Conservation (phyloP, 192 early-diverging fungal species). For the Coemansia sp. region DNA sequence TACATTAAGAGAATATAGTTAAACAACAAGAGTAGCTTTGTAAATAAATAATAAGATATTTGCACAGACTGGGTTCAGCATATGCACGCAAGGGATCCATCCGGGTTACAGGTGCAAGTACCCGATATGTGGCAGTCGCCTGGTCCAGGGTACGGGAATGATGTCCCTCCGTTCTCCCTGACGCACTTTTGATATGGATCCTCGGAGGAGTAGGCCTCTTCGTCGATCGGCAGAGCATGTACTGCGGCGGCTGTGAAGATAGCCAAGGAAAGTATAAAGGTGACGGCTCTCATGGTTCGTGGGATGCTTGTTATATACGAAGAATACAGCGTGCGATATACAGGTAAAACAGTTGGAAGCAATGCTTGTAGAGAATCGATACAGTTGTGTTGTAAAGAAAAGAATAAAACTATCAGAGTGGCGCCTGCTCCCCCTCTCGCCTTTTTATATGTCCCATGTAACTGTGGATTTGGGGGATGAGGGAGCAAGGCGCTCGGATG, state of each 20-base stretch:
- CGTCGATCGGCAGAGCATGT: conserved; percentile 10
- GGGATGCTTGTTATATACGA: background rate
- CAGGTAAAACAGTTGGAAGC: background rate
- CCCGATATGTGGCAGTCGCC: conserved; percentile 46
- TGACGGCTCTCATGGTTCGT: conserved; percentile 18
- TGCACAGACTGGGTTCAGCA: conserved; percentile 34
- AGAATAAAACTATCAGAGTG: background rate
- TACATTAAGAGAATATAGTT: background rate
- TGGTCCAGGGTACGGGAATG: conserved; percentile 39
- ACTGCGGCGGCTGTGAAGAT: conserved; percentile 11
- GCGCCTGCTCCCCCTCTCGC: background rate
- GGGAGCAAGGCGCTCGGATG: background rate
- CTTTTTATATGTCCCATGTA: background rate
- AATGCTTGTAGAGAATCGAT: background rate
- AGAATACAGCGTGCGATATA: background rate
- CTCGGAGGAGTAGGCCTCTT: background rate
- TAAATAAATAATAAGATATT: conserved; percentile 1
- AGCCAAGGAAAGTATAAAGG: conserved; percentile 5
- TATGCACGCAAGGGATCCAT: conserved; percentile 40
- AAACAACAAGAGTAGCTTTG: no score
- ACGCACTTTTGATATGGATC: conserved; percentile 40
- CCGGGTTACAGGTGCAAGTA: conserved; percentile 29
- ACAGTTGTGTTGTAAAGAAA: background rate
- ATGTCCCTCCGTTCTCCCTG: conserved; percentile 30
- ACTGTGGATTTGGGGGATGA: background rate